Conservation (phyloP, 164 flowering plant genomes). For the Magnolia changhungtana region DNA sequence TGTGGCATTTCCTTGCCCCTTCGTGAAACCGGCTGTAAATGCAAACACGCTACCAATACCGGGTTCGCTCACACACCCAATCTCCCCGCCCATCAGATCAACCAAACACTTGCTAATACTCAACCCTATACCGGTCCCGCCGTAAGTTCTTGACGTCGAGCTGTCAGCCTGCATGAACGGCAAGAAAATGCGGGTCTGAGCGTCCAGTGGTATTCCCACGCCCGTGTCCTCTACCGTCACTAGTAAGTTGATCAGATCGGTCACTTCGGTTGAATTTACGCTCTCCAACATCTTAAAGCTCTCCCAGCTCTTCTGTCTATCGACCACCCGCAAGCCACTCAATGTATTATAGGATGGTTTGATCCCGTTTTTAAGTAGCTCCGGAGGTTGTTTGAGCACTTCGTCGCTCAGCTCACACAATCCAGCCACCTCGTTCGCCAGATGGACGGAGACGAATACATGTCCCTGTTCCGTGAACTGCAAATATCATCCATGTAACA, state of each 20-base stretch:
- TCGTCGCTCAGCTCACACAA: constrained; percentile 31
- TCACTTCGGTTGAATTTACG: constrained; percentile 23
- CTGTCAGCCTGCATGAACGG: constrained; percentile 98
- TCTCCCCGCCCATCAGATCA: constrained; percentile 84
- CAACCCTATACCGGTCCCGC: constrained; percentile 96
- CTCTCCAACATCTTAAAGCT: constrained; percentile 37
- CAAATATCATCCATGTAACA: constrained; percentile 5
- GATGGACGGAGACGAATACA: constrained; percentile 77
- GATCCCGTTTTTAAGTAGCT: constrained; percentile 22
- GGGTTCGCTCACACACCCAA: constrained; percentile 79
- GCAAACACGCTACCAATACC: constrained; percentile 78
- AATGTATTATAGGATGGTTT: constrained; percentile 40
- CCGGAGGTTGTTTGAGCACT: constrained; percentile 40
- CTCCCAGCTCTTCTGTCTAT: constrained; percentile 81
- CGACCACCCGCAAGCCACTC: constrained; percentile 78
- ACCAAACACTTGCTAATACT: constrained; percentile 88
- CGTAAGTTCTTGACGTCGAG: constrained; percentile 85
- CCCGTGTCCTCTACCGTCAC: constrained; percentile 98
- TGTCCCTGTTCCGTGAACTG: constrained; percentile 38
- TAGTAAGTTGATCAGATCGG: constrained; percentile 44
- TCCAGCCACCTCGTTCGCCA: constrained; percentile 55
- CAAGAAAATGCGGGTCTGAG: constrained; percentile 73
- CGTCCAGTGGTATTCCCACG: constrained; percentile 69
- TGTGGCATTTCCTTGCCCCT: constrained; percentile 37
- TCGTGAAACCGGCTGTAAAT: constrained; percentile 53